phyloP scores from a whole-genome alignment of 1,139 yeast species.

The Pichia kudriavzevii region DNA sequence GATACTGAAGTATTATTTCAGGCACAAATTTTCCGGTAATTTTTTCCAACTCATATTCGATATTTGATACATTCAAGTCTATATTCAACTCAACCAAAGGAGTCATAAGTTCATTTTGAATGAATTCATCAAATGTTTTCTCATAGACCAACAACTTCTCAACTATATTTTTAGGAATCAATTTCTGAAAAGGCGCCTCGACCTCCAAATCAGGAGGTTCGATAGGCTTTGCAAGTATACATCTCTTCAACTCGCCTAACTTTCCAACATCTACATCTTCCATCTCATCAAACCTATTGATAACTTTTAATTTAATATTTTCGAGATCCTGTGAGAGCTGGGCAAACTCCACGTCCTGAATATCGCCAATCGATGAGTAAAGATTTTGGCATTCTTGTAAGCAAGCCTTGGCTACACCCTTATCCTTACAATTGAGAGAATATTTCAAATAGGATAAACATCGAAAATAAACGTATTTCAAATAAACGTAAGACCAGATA shows the following conservation, averaged over 20 bases:
- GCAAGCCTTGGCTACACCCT: constrained; percentile 64
- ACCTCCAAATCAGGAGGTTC: constrained; percentile 29
- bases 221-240: constrained; percentile 49
- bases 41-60: too few relatives aligned
- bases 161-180: constrained; percentile 61
- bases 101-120: constrained; percentile 41
- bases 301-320: constrained; percentile 30
- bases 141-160: constrained; percentile 63
- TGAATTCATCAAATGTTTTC: constrained; percentile 54
- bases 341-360: too few relatives aligned
- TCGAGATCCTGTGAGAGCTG: constrained; percentile 18
- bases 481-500: constrained; percentile 54
- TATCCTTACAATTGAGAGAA: constrained; percentile 42
- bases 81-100: constrained; percentile 48
- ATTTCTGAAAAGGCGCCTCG: constrained; percentile 39
- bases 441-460: constrained; percentile 65
- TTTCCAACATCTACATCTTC: constrained; percentile 64
- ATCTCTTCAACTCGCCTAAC: constrained; percentile 40
- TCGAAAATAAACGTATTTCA: constrained; percentile 55
- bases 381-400: constrained; percentile 36
- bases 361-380: too few relatives aligned
- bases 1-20: constrained; percentile 45
- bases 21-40: too few relatives aligned
- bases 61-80: constrained; percentile 39
- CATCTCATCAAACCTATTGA: constrained; percentile 42